A percentile compares a stretch with the other conserved stretches of the same genome.
phyloP scores from a whole-genome alignment of 768 basidiomycete genomes.

The Clavaria fumosa region DNA sequence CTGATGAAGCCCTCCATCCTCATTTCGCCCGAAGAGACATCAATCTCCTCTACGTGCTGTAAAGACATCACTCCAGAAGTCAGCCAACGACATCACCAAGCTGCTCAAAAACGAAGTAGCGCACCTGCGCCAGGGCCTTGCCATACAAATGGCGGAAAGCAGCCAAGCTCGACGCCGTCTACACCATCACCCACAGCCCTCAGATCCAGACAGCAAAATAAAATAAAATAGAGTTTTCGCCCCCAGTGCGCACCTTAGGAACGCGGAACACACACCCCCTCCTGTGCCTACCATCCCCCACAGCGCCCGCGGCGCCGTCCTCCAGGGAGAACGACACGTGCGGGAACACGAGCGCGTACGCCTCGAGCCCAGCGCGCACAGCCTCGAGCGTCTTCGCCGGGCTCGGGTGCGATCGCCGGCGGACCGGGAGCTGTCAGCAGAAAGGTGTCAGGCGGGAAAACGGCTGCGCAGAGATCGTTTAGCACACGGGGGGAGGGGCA shows the following conservation, averaged over 20 bases:
- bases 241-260: slow-evolving; percentile 36
- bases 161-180: slow-evolving; percentile 52
- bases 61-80: slow-evolving; percentile 1
- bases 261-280: slow-evolving; percentile 40
- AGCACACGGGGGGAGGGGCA: slow-evolving; percentile 2
- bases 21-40: slow-evolving; percentile 31
- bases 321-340: slow-evolving; percentile 55
- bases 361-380: slow-evolving; percentile 58
- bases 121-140: slow-evolving; percentile 50
- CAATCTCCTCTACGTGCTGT: slow-evolving; percentile 57
- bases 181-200: too few species aligned
- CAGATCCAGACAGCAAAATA: slow-evolving; percentile 1
- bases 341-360: slow-evolving; percentile 59
- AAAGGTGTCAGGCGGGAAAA: slow-evolving; percentile 53
- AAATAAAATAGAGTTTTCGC: not conserved
- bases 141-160: slow-evolving; percentile 68
- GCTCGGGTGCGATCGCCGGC: slow-evolving; percentile 54
- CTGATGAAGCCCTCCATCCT: slow-evolving; percentile 74
- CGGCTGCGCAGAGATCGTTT: slow-evolving; percentile 16
- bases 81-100: slow-evolving; percentile 1
- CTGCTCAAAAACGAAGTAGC: slow-evolving; percentile 9
- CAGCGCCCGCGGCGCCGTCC: slow-evolving; percentile 27
- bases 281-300: slow-evolving; percentile 23
- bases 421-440: slow-evolving; percentile 53
- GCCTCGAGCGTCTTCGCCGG: slow-evolving; percentile 44